Evolutionary conservation across 2,329 filamentous ascomycete genomes (phyloP).

Genomic region (Penicillium freii): DNA sequence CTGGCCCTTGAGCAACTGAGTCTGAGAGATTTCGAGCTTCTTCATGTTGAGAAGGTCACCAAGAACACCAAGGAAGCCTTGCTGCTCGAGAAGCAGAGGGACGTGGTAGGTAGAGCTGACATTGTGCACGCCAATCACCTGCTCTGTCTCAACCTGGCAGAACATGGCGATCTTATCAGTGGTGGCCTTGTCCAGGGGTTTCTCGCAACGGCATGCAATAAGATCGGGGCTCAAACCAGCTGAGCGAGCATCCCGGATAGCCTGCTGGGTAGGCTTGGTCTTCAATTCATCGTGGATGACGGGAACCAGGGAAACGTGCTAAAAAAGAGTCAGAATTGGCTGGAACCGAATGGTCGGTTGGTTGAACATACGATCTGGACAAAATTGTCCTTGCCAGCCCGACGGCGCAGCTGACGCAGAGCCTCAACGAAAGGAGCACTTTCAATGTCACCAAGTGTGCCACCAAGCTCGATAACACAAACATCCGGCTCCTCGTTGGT

Average conservation of each 20-base stretch:
- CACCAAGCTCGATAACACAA: slow-evolving; percentile 68
- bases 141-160: slow-evolving; percentile 80
- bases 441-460: slow-evolving; percentile 70
- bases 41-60: slow-evolving; percentile 62
- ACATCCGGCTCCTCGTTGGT: slow-evolving; percentile 80
- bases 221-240: slow-evolving; percentile 71
- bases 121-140: slow-evolving; percentile 83
- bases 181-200: slow-evolving; percentile 68
- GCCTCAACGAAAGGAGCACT: slow-evolving; percentile 85
- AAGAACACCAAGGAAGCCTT: slow-evolving; percentile 70
- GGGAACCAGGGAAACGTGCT: slow-evolving; percentile 72
- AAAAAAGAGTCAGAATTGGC: background rate
- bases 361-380: slow-evolving; percentile 60
- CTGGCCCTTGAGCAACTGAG: slow-evolving; percentile 61
- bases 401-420: slow-evolving; percentile 70
- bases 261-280: slow-evolving; percentile 93
- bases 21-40: slow-evolving; percentile 42
- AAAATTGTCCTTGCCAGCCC: slow-evolving; percentile 74
- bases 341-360: background rate
- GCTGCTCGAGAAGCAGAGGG: slow-evolving; percentile 78
- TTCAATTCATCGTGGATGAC: slow-evolving; percentile 75
- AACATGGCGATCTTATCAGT: slow-evolving; percentile 83
- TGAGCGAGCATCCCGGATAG: slow-evolving; percentile 78
- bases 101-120: slow-evolving; percentile 91
- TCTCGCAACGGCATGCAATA: slow-evolving; percentile 91